Percentiles rank a stretch among this genome's conserved stretches.
Evolutionary conservation across 805 yeast species (phyloP).

Genomic region (Phaffomyces thermotolerans): DNA sequence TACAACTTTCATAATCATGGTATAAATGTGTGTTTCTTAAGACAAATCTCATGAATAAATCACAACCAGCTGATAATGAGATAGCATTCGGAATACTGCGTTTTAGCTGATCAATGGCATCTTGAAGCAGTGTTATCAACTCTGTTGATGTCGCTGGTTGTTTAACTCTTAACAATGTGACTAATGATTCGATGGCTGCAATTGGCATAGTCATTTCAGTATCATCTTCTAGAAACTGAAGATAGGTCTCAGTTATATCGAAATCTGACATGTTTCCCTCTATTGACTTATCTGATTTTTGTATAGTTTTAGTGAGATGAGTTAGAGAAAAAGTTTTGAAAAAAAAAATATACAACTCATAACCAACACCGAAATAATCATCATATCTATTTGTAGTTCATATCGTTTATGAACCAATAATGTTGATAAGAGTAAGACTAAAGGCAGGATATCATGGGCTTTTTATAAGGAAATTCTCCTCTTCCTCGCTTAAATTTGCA

Average conservation of each 20-base stretch:
- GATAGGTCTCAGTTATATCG: conserved; percentile 77
- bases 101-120: conserved; percentile 70
- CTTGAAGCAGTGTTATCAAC: conserved; percentile 70
- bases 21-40: conserved; percentile 78
- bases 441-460: background rate
- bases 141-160: conserved; percentile 94
- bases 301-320: background rate
- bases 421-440: no score
- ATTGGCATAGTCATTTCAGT: conserved; percentile 99
- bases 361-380: background rate
- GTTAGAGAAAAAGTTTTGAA: background rate
- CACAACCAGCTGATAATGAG: conserved; percentile 95
- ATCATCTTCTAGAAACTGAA: conserved; percentile 77
- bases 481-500: background rate
- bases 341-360: background rate
- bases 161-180: conserved; percentile 70
- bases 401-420: no score
- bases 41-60: conserved; percentile 89
- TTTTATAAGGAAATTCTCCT: background rate
- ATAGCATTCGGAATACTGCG: conserved; percentile 82
- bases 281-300: background rate
- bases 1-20: conserved; percentile 93
- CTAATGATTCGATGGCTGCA: conserved; percentile 94
- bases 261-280: conserved; percentile 34
- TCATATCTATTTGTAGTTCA: no score